A percentile compares a stretch with the other conserved stretches of the same genome.
These are phyloP conservation scores for Scytalidium lignicola DNA, from an alignment of 2,329 filamentous ascomycete genomes.

Conservation along the genomic window DNA sequence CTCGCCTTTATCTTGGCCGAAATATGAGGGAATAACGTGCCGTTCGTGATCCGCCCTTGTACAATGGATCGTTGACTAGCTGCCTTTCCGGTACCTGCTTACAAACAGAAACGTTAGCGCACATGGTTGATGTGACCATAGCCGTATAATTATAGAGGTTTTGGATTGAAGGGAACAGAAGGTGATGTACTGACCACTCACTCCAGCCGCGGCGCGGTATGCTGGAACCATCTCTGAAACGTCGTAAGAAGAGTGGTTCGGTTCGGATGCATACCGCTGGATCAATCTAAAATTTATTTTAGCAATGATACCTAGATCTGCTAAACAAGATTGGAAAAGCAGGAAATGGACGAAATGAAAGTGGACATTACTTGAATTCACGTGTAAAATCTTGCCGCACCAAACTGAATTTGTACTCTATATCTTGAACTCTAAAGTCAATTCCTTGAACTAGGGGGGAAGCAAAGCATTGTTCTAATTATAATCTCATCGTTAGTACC, in stretches of 20 bases:
- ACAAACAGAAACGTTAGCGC: slow-evolving; percentile 4
- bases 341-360: not conserved
- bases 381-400: slow-evolving; percentile 10
- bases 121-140: not conserved
- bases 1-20: slow-evolving; percentile 9
- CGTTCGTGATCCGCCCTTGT: slow-evolving; percentile 10
- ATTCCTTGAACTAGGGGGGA: slow-evolving; percentile 8
- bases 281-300: slow-evolving; percentile 7
- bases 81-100: slow-evolving; percentile 8
- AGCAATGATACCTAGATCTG: slow-evolving; percentile 4
- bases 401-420: slow-evolving; percentile 12
- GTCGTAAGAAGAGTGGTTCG: slow-evolving; percentile 14
- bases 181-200: slow-evolving; percentile 9
- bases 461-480: slow-evolving; percentile 7
- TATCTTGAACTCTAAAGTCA: slow-evolving; percentile 12
- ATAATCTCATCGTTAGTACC: not conserved
- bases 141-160: slow-evolving; percentile 1
- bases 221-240: slow-evolving; percentile 13
- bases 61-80: slow-evolving; percentile 9
- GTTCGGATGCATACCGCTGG: slow-evolving; percentile 12
- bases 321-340: not conserved
- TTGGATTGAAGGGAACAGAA: slow-evolving; percentile 1
- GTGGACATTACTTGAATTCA: slow-evolving; percentile 12
- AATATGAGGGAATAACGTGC: slow-evolving; percentile 13
- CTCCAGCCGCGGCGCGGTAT: slow-evolving; percentile 10